Base-by-base conservation (phyloP, 148 eudicot genomes). In the Vaccinium corymbosum region DNA sequence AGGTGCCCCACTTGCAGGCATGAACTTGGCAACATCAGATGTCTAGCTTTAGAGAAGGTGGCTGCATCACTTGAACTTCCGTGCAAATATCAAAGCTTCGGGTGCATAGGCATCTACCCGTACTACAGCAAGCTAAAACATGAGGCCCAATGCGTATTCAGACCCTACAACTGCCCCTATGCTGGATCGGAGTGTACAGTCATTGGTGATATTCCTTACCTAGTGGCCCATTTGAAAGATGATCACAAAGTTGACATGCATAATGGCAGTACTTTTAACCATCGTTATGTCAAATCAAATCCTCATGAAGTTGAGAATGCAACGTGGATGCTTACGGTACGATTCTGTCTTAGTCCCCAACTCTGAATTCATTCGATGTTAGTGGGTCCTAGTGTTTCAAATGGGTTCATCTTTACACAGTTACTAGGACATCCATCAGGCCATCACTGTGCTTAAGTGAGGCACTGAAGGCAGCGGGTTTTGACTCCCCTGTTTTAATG, bases 1-100 rank as follows among this genome's bases (percentile, higher is more conserved):
- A 91, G 98, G 9, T 95, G 98, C 86, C 98, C 98, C 72, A 95
- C 98, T 82, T 95, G 98, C 90, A 94, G 98, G 88, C 96, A 95
- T 71, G 98, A 95, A 75, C 98, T 95, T 79, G 98, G 98, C 56
- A 94, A 95, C 85, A 95, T 95, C 62, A 84, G 98, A 83, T 95
- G 98, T 87, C 95, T 95, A 83, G 97, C 98, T 72, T 84, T 95
- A 55, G 98, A 95, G 81, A 95, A 95, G 88, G 97, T 95, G 80
- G 98, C 98, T 66, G 97, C 97, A 53, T 95, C 98, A 68, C 92
- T 95, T 46, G 98, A 95, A 80, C 94, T 95, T 84, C 97, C 98
- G 2, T 95, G 98, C 85, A 93, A 90, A 91, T 92, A 91, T 84
- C 93, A 93, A 38, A 91, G 80, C 79, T 94, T 89, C 27, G 98